Percentiles rank a stretch among this genome's conserved stretches.
Conservation (phyloP, 441 rosid genomes). For the Pelargonium australe region DNA sequence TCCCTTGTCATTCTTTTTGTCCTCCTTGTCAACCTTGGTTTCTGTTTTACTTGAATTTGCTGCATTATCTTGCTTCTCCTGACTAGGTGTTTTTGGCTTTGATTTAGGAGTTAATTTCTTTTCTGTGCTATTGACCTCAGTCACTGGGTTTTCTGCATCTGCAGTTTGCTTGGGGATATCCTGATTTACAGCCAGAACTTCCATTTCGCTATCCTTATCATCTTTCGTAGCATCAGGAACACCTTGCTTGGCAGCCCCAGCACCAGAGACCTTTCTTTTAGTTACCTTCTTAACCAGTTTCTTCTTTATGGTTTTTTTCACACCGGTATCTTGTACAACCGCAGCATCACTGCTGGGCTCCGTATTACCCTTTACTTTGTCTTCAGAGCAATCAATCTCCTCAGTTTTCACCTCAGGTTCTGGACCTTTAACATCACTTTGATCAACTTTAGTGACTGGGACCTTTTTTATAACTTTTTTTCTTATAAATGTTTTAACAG, state of each 20-base stretch:
- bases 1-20: slow-evolving; percentile 40
- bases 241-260: slow-evolving; percentile 24
- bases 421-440: slow-evolving; percentile 33
- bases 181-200: slow-evolving; percentile 26
- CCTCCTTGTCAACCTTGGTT: slow-evolving; percentile 35
- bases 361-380: slow-evolving; percentile 42
- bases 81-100: slow-evolving; percentile 28
- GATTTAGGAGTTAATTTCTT: slow-evolving; percentile 24
- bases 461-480: slow-evolving; percentile 52
- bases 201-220: slow-evolving; percentile 33
- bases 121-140: slow-evolving; percentile 21
- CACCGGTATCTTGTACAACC: slow-evolving; percentile 40
- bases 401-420: slow-evolving; percentile 40
- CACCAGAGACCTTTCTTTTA: slow-evolving; percentile 57
- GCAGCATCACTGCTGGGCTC: slow-evolving; percentile 31
- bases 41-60: slow-evolving; percentile 31
- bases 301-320: slow-evolving; percentile 56
- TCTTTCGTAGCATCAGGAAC: slow-evolving; percentile 37
- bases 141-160: slow-evolving; percentile 25
- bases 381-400: slow-evolving; percentile 33
- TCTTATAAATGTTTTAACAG: slow-evolving; percentile 43
- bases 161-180: slow-evolving; percentile 29
- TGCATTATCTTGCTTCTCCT: slow-evolving; percentile 37
- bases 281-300: slow-evolving; percentile 77
- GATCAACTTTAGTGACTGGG: slow-evolving; percentile 29